These are phyloP conservation scores for Tubosaeta sp. DNA, from an alignment of 768 basidiomycete genomes.

Conservation along the genomic window DNA sequence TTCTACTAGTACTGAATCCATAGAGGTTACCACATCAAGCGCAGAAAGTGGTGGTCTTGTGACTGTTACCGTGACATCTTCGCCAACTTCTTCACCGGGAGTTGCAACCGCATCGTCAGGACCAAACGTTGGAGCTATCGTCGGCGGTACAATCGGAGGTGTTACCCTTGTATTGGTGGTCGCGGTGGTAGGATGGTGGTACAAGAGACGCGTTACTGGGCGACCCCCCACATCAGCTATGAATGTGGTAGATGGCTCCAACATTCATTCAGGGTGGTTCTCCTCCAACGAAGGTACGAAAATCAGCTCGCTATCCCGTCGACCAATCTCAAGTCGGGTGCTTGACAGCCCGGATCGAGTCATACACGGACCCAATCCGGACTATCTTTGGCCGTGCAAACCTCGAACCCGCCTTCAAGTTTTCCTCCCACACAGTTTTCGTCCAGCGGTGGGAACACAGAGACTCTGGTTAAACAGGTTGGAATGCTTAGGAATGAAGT, in stretches of 20 bases:
- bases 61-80: no score
- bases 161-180: not conserved
- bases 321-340: not conserved
- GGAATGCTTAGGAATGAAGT: constrained; percentile 7
- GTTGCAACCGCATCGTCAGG: not conserved
- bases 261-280: not conserved
- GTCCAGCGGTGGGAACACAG: not conserved
- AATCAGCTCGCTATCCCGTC: not conserved
- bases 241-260: not conserved
- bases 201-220: not conserved
- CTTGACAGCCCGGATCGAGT: not conserved
- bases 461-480: not conserved
- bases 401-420: not conserved
- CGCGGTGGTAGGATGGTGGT: constrained; percentile 1
- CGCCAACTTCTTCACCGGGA: not conserved
- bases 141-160: constrained; percentile 5
- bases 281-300: not conserved
- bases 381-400: not conserved
- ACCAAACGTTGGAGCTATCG: not conserved
- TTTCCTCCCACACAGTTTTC: not conserved
- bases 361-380: not conserved
- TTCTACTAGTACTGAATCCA: no score
- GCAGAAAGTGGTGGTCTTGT: no score
- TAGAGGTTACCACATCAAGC: no score
- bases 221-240: not conserved